Evolutionary conservation across 1,284 basidiomycete species (phyloP), one percentile per base, ranked within the genome.

Genomic region (Grifola frondosa): DNA sequence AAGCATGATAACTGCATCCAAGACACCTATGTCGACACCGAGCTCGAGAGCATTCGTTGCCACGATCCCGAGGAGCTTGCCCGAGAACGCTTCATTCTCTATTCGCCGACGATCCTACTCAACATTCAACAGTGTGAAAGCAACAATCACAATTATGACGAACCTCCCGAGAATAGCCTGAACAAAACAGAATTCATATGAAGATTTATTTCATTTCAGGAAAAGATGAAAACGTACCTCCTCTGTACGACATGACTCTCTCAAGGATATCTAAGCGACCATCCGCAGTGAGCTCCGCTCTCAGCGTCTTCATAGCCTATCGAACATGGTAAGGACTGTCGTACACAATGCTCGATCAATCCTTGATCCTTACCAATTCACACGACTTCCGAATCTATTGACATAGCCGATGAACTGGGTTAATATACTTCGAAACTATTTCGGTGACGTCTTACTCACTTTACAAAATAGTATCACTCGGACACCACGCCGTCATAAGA

Each of bases 11-110:
- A 96, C 92, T 1, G 88, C 90, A 60, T 96, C 93, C 23, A 96
- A 67, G 16, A 78, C 80, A 12, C 91, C 93, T 31, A 96, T 95
- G 58, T 96, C 92, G 22, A 96, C 88, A 25, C 93, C 92, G 1
- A 96, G 78, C 63, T 96, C 93, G 11, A 96, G 74, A 0, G 92
- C 93, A 48, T 91, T 93, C 0, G 92, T 96, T 0, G 91, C 90
- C n/a, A 96, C 76, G 33, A 96, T 88, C 6, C 93, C 87, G 0
- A 95, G 74, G 10, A 94, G 68, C 49, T 80, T 76, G 0, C 92
- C 91, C 2, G 81, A 82, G 58, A 94, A 95, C 20, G 93, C 92
- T 55, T 94, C 88, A 37, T 80, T 72, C 60, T 96, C 93, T 36
- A 96, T 94, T 50, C 71, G 74, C 21, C 93, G 77, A 24, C 93